Evolutionary conservation across 176 grass and related monocot genomes (phyloP), one percentile per base, ranked within the genome.

Genomic region (Rhynchospora pubera): DNA sequence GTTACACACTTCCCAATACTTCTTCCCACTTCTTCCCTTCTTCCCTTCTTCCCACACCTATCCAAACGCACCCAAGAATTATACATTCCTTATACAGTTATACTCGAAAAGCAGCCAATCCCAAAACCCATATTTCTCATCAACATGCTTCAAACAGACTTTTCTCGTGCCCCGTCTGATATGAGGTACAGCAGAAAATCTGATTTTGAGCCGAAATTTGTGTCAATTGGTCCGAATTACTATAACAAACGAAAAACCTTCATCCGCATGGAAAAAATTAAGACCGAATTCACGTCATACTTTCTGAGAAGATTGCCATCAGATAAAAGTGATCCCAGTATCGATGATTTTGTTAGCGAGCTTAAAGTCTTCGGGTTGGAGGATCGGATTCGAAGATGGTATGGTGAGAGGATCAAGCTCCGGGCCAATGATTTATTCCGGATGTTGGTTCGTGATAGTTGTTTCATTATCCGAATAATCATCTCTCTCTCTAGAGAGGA

Each of bases 171-270:
- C 0, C 65, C 65, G 9, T 68, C 44, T 0, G 13, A 68, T 9
- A 68, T 68, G 34, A 42, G 34, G 15, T 68, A 68, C 65, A 68
- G 65, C 14, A 44, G 32, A 43, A 19, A 44, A 44, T 68, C 65
- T 9, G 14, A 68, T 9, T 68, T 68, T 30, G 81, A 72, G 48
- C 81, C 81, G 0, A 51, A 32, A 14, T 28, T 82, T 22, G 57
- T 82, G 60, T 82, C 79, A 4, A 66, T 82, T 8, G 79, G 79
- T 4, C 79, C 79, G 1, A 50, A 82, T 64, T 47, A 63, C 23
- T 48, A 64, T 4, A 28, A 28, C 26, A 13, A 62, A 11, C 19
- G 14, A 0, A 6, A 13, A 0, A 59, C 10, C 53, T 53, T 80
- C 9, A 5, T 3, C 5, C 9, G 18, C 4, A 81, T 81, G 79